These are phyloP conservation scores for Euphorbia corollata DNA, from an alignment of 441 rosid genomes.

Conservation along the genomic window DNA sequence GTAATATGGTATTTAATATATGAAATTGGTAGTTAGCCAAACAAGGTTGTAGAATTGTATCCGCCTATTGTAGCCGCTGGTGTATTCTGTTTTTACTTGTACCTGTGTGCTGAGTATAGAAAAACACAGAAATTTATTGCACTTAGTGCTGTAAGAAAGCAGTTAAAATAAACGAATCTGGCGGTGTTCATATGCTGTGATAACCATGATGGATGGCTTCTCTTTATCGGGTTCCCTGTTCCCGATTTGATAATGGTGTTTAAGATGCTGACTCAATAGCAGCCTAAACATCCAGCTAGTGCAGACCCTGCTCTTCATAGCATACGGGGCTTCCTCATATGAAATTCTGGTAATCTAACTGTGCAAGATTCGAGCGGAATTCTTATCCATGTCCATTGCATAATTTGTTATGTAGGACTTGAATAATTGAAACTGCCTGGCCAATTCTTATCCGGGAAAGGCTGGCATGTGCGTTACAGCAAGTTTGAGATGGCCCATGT, in stretches of 20 bases:
- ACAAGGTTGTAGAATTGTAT: slow-evolving; percentile 2
- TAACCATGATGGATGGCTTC: slow-evolving; percentile 53
- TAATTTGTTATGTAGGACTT: slow-evolving; percentile 29
- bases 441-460: too few species aligned
- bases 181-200: slow-evolving; percentile 78
- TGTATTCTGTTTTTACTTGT: slow-evolving; percentile 43
- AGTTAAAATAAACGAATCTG: slow-evolving; percentile 66
- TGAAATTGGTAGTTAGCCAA: background rate
- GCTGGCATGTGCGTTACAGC: too few species aligned
- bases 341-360: slow-evolving; percentile 74
- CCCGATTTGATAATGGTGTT: slow-evolving; percentile 65
- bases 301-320: slow-evolving; percentile 97
- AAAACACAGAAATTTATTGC: slow-evolving; percentile 57
- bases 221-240: slow-evolving; percentile 39
- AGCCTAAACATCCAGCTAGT: slow-evolving; percentile 86
- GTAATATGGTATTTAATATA: background rate
- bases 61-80: slow-evolving; percentile 15
- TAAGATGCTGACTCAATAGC: slow-evolving; percentile 63
- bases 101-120: slow-evolving; percentile 52
- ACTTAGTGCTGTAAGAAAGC: slow-evolving; percentile 62
- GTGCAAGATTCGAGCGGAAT: slow-evolving; percentile 72
- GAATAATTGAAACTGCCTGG: too few species aligned
- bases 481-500: too few species aligned
- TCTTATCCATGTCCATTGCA: slow-evolving; percentile 80
- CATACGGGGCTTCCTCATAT: slow-evolving; percentile 92